Evolutionary conservation across 106 monocot genomes (phyloP).

Genomic region (Ottelia alismoides): DNA sequence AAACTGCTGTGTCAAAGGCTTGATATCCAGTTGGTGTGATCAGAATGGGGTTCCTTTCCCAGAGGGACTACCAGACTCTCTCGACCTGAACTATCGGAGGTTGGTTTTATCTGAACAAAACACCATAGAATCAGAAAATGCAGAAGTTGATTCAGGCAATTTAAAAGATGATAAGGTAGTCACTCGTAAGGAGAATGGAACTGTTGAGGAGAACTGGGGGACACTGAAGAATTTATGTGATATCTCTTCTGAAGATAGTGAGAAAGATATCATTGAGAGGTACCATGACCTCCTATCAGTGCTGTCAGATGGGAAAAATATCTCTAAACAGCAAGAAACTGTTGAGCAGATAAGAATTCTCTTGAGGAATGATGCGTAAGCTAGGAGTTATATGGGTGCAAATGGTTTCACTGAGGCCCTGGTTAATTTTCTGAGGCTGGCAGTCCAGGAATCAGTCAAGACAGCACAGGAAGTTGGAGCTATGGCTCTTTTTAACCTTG

Average conservation of each 20-base stretch:
- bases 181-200: conserved; percentile 22
- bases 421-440: conserved; percentile 48
- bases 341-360: conserved; percentile 72
- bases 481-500: conserved; percentile 98
- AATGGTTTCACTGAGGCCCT: conserved; percentile 81
- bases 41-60: conserved; percentile 69
- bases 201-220: neutral
- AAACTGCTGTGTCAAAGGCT: conserved; percentile 86
- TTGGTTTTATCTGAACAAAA: conserved; percentile 26
- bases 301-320: conserved; percentile 23
- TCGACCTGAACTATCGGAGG: conserved; percentile 56
- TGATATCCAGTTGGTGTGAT: conserved; percentile 93
- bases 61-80: conserved; percentile 52
- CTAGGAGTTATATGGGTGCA: conserved; percentile 78
- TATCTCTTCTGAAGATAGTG: conserved; percentile 12
- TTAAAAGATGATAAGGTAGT: conserved; percentile 23
- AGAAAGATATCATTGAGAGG: conserved; percentile 31
- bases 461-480: conserved; percentile 65
- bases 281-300: conserved; percentile 42
- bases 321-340: conserved; percentile 25
- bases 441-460: conserved; percentile 46
- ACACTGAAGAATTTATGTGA: conserved; percentile 4
- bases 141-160: conserved; percentile 29
- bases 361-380: conserved; percentile 76
- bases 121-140: conserved; percentile 20